Percentiles rank a stretch among this genome's conserved stretches.
Conservation (phyloP, 148 eudicot genomes). For the Fagopyrum tataricum region DNA sequence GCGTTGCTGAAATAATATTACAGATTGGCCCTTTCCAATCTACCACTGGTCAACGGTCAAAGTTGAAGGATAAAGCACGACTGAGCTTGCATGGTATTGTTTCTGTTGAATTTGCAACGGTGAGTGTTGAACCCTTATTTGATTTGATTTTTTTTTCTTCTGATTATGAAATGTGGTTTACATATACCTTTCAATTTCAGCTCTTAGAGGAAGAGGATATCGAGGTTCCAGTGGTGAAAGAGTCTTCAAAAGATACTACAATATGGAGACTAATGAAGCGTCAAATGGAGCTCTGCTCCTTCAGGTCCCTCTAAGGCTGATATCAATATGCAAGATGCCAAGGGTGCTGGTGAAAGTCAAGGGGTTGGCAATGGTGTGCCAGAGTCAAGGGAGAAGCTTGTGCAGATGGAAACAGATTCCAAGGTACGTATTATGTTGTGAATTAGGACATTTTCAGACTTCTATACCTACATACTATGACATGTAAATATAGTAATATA, state of each 20-base stretch:
- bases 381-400: conserved; percentile 57
- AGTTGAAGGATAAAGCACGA: conserved; percentile 73
- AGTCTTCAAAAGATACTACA: conserved; percentile 42
- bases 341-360: conserved; percentile 31
- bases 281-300: conserved; percentile 31
- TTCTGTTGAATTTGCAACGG: conserved; percentile 74
- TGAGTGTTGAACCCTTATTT: conserved; percentile 27
- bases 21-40: conserved; percentile 91
- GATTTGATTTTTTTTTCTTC: too few species aligned
- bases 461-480: neutral
- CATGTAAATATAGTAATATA: neutral
- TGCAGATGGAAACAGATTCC: conserved; percentile 76
- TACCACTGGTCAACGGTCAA: conserved; percentile 60
- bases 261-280: conserved; percentile 76
- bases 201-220: conserved; percentile 87
- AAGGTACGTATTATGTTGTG: neutral
- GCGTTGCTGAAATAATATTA: conserved; percentile 8
- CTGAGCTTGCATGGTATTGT: conserved; percentile 76
- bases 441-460: neutral
- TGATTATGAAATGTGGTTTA: neutral
- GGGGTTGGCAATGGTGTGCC: conserved; percentile 70
- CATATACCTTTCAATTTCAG: conserved; percentile 23
- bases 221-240: conserved; percentile 70
- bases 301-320: conserved; percentile 38
- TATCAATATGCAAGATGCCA: conserved; percentile 83